These are phyloP conservation scores for Penicillium antarcticum DNA, from an alignment of 495 filamentous ascomycete genomes.

Conservation along the genomic window DNA sequence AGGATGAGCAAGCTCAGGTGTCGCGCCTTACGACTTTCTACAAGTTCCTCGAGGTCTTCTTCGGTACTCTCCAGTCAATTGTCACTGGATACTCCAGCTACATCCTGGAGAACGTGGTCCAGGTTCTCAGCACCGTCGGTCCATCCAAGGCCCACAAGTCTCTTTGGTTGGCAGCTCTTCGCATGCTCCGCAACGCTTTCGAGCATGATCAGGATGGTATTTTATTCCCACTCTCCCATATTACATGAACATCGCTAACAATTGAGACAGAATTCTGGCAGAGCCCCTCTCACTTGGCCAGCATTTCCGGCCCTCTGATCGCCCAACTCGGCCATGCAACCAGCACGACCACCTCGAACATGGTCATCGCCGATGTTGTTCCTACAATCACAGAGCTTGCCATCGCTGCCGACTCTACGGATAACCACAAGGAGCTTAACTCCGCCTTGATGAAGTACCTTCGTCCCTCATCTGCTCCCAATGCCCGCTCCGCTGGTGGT, in stretches of 20 bases:
- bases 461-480: constrained; percentile 62
- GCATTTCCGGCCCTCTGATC: constrained; percentile 64
- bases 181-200: constrained; percentile 69
- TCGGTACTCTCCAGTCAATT: constrained; percentile 83
- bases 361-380: constrained; percentile 46
- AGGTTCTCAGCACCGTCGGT: constrained; percentile 53
- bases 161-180: constrained; percentile 62
- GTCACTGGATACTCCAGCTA: constrained; percentile 88
- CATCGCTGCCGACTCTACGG: constrained; percentile 68
- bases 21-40: constrained; percentile 69
- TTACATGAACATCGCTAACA: constrained; percentile 2
- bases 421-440: constrained; percentile 89
- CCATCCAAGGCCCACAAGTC: constrained; percentile 49
- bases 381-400: constrained; percentile 74
- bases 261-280: constrained; percentile 73
- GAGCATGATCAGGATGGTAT: constrained; percentile 72
- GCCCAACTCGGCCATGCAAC: constrained; percentile 62
- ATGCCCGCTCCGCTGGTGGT: constrained; percentile 48
- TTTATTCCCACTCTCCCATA: constrained; percentile 4
- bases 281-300: constrained; percentile 76
- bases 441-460: constrained; percentile 68
- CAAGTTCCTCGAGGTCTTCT: constrained; percentile 74
- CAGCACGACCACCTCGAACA: constrained; percentile 26
- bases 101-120: constrained; percentile 68
- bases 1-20: constrained; percentile 50